Evolutionary conservation across 2,329 filamentous ascomycete species (phyloP).

Genomic region (Trichophaea hybrida): DNA sequence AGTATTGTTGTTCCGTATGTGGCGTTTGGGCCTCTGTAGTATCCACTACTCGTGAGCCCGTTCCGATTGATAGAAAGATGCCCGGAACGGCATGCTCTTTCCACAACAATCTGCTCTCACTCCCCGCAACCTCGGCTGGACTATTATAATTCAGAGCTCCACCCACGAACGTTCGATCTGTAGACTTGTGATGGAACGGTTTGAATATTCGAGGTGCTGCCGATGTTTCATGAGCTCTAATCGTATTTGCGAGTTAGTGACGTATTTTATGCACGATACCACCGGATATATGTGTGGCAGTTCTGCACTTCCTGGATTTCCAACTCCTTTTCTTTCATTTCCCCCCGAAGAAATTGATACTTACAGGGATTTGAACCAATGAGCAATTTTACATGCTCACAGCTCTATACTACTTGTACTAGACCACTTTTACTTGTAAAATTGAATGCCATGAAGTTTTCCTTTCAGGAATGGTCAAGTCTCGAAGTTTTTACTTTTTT

Average conservation of each 20-base stretch:
- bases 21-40: not conserved
- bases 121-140: not conserved
- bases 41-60: not conserved
- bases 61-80: constrained; percentile 1
- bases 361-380: too few relatives aligned
- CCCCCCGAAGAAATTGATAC: constrained; percentile 31
- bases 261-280: not conserved
- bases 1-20: not conserved
- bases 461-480: too few relatives aligned
- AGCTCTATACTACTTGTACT: too few relatives aligned
- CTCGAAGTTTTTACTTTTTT: too few relatives aligned
- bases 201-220: constrained; percentile 40
- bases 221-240: constrained; percentile 37
- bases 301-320: constrained; percentile 38
- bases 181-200: constrained; percentile 37
- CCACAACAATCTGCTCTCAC: not conserved
- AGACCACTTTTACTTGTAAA: too few relatives aligned
- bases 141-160: constrained; percentile 37
- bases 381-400: too few relatives aligned
- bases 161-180: constrained; percentile 37
- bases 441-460: too few relatives aligned
- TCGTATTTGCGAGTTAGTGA: not conserved
- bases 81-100: not conserved
- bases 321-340: constrained; percentile 32
- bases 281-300: too few relatives aligned